These are phyloP conservation scores for Fusarium denticulatum DNA, from an alignment of 2,329 filamentous ascomycete genomes.

Conservation along the genomic window DNA sequence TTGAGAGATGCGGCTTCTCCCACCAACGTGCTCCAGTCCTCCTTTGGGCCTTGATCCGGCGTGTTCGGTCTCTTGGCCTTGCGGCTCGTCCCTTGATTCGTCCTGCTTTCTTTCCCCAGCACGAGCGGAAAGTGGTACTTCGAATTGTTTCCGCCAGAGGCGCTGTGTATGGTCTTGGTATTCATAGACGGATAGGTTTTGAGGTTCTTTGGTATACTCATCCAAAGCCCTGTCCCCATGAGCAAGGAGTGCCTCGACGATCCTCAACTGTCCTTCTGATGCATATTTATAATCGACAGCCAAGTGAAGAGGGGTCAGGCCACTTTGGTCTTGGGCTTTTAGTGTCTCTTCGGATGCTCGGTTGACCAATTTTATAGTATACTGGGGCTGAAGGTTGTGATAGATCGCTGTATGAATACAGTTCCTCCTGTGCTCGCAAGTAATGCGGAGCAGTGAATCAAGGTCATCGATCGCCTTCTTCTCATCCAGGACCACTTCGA, in stretches of 20 bases:
- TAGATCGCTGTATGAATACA: background rate
- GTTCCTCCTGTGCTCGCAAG: background rate
- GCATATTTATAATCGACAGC: background rate
- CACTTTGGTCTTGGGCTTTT: background rate
- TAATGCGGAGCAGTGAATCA: background rate
- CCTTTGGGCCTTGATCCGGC: background rate
- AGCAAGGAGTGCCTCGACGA: background rate
- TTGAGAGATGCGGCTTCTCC: background rate
- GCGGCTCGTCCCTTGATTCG: background rate
- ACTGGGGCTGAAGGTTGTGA: background rate
- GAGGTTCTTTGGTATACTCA: background rate
- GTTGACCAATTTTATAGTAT: background rate
- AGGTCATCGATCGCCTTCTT: background rate
- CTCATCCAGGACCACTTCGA: background rate
- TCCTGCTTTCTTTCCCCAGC: background rate
- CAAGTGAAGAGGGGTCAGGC: background rate
- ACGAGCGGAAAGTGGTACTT: background rate
- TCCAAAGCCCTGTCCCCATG: background rate
- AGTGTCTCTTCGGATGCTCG: background rate
- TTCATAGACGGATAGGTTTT: background rate
- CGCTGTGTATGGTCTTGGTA: background rate
- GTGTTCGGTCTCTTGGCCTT: background rate
- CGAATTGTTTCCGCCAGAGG: background rate
- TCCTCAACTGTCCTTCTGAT: background rate
- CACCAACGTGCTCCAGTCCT: background rate